Evolutionary conservation across 164 flowering plant species (phyloP).

Genomic region (Brasenia schreberi): DNA sequence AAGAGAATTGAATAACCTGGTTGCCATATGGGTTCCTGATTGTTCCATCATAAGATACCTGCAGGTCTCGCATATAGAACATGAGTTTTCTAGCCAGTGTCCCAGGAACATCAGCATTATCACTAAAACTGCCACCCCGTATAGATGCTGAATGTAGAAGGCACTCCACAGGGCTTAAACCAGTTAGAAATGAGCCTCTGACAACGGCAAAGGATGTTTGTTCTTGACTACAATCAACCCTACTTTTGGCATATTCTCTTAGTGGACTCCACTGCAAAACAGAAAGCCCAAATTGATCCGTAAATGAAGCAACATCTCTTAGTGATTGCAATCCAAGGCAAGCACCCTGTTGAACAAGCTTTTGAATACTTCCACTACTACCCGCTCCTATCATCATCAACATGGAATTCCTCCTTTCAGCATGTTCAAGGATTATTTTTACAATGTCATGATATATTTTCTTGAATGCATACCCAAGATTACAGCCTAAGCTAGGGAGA

Average conservation of each 20-base stretch:
- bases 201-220: constrained; percentile 54
- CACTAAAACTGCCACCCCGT: constrained; percentile 73
- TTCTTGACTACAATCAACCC: constrained; percentile 17
- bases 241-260: constrained; percentile 10
- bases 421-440: constrained; percentile 35
- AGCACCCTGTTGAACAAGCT: constrained; percentile 65
- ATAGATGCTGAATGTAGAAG: constrained; percentile 65
- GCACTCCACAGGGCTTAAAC: constrained; percentile 75
- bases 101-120: constrained; percentile 88
- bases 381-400: constrained; percentile 77
- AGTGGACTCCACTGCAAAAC: constrained; percentile 43
- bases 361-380: constrained; percentile 70
- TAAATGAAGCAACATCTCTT: constrained; percentile 44
- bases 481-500: constrained; percentile 41
- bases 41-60: constrained; percentile 76
- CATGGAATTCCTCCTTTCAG: constrained; percentile 44
- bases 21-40: constrained; percentile 80
- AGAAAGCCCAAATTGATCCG: constrained; percentile 45
- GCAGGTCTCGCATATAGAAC: constrained; percentile 80
- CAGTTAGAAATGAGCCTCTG: constrained; percentile 49
- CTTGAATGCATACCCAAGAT: constrained; percentile 41
- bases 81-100: constrained; percentile 59
- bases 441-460: constrained; percentile 50
- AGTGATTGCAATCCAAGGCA: constrained; percentile 79
- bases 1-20: constrained; percentile 68